Conservation (phyloP, 208 protist genomes). For the Leishmania gerbilli region DNA sequence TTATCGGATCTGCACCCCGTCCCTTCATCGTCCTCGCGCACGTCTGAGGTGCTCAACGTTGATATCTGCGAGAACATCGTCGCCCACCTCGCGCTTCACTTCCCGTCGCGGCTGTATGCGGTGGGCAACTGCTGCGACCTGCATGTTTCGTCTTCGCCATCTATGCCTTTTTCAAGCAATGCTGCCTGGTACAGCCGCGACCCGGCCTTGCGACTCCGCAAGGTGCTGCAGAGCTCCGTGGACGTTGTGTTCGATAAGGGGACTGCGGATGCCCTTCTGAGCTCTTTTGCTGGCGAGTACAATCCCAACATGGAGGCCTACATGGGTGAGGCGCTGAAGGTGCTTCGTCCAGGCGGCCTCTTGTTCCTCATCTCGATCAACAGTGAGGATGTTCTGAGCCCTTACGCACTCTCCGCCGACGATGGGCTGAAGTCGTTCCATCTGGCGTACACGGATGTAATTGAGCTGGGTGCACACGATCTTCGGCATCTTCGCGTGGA, state of each 20-base stretch:
- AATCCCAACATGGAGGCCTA: conserved; percentile 63
- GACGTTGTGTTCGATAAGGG: conserved; percentile 74
- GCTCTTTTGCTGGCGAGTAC: conserved; percentile 55
- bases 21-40: not conserved
- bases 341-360: conserved; percentile 35
- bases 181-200: conserved; percentile 15
- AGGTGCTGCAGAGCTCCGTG: conserved; percentile 17
- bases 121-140: conserved; percentile 60
- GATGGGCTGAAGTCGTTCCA: conserved; percentile 35
- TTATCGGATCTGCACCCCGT: not conserved
- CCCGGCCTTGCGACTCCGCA: conserved; percentile 2
- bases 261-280: conserved; percentile 61
- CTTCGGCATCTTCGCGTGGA: conserved; percentile 40
- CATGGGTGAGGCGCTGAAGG: conserved; percentile 35
- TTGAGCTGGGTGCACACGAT: conserved; percentile 31
- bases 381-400: conserved; percentile 44
- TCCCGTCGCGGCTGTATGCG: conserved; percentile 42
- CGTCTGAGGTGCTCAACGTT: conserved; percentile 47
- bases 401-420: conserved; percentile 43
- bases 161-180: not conserved
- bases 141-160: conserved; percentile 1
- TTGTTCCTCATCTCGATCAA: conserved; percentile 75
- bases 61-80: conserved; percentile 64
- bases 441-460: conserved; percentile 19
- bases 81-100: conserved; percentile 20